Conservation (phyloP, 179 eudicot species). For the Carnegiea gigantea region DNA sequence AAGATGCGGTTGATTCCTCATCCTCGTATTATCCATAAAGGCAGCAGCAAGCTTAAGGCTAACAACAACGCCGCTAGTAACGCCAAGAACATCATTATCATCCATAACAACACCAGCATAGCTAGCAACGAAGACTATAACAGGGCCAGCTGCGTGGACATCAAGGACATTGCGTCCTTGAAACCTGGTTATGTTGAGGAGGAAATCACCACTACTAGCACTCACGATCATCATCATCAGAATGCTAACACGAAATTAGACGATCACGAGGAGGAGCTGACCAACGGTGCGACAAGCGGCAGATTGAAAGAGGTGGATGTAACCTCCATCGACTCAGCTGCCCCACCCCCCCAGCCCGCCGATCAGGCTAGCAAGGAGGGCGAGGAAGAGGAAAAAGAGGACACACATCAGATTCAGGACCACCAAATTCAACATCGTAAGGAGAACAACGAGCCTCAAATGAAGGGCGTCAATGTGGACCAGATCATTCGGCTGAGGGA, state of each 20-base stretch:
- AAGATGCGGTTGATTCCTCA: constrained; percentile 23
- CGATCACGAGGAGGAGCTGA: neutral
- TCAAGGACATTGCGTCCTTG: constrained; percentile 27
- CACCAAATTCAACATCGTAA: neutral
- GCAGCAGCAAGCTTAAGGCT: constrained; percentile 14
- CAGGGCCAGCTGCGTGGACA: constrained; percentile 41
- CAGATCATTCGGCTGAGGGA: constrained; percentile 26
- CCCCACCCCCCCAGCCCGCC: constrained; percentile 14
- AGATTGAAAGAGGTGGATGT: constrained; percentile 27
- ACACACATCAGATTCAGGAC: neutral
- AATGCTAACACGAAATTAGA: neutral
- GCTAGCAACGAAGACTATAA: constrained; percentile 44
- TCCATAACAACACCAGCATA: constrained; percentile 52
- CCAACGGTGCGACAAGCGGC: neutral
- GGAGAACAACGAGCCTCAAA: too few relatives aligned
- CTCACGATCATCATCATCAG: neutral
- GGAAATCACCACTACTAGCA: neutral
- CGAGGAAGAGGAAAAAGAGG: constrained; percentile 19
- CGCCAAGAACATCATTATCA: constrained; percentile 41
- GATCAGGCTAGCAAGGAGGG: constrained; percentile 27
- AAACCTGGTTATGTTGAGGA: neutral
- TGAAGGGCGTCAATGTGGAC: neutral
- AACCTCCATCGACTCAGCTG: constrained; percentile 34
- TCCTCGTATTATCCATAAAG: constrained; percentile 17
- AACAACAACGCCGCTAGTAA: neutral